Evolutionary conservation across 2,329 filamentous ascomycete species (phyloP).

Genomic region (Fusarium coicis): DNA sequence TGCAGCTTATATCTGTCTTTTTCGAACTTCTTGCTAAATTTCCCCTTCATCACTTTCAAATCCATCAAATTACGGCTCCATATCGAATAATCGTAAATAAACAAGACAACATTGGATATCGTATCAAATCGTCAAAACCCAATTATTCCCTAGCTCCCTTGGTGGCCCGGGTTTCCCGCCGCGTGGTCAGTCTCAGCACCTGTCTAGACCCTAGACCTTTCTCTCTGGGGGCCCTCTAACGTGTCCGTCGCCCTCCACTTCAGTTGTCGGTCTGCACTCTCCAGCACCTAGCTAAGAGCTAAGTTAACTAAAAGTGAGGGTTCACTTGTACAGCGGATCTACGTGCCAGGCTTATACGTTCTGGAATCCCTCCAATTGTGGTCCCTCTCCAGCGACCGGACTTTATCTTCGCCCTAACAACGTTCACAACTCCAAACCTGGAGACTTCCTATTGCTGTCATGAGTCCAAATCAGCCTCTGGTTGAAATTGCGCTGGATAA

Average conservation of each 20-base stretch:
- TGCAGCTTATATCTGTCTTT: not conserved
- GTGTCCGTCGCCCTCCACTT: conserved; percentile 16
- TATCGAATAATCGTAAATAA: conserved; percentile 14
- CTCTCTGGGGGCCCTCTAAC: conserved; percentile 7
- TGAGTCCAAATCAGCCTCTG: conserved; percentile 38
- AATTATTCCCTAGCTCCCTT: conserved; percentile 38
- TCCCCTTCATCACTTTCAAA: not conserved
- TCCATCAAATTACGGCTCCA: not conserved
- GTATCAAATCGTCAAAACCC: conserved; percentile 22
- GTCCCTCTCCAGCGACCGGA: conserved; percentile 5
- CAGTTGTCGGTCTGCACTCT: conserved; percentile 18
- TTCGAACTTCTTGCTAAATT: not conserved
- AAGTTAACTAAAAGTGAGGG: conserved; percentile 5
- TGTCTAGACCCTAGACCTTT: conserved; percentile 35
- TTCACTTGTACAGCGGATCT: conserved; percentile 20
- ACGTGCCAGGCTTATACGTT: conserved; percentile 8
- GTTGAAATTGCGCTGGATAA: conserved; percentile 36
- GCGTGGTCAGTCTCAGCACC: conserved; percentile 34
- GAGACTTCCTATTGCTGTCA: conserved; percentile 21
- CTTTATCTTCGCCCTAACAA: conserved; percentile 16
- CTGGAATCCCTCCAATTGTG: conserved; percentile 33
- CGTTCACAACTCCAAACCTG: conserved; percentile 11
- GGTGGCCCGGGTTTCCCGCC: conserved; percentile 35
- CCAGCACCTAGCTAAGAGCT: conserved; percentile 10
- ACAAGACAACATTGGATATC: conserved; percentile 25